phyloP scores from a whole-genome alignment of 2,329 filamentous ascomycete genomes.

The Neurospora crassa region DNA sequence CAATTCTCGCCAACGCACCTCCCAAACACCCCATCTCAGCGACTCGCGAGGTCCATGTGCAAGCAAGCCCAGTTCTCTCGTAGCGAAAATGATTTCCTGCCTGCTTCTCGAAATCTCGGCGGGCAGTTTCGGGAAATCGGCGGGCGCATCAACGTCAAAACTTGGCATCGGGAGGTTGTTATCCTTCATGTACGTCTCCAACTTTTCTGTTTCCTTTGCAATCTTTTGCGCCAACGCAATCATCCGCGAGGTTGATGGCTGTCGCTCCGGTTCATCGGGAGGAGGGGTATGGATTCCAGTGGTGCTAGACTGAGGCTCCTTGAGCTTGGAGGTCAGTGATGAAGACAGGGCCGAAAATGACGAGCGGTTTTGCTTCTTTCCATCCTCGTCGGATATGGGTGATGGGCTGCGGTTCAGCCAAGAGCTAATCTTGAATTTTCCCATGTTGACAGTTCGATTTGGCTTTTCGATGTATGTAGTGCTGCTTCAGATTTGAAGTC shows the following conservation, averaged over 20 bases:
- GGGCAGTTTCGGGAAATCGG: conserved; percentile 38
- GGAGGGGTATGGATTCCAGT: not conserved
- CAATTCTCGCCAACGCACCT: conserved; percentile 27
- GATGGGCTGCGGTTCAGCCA: conserved; percentile 23
- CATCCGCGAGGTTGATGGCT: conserved; percentile 28
- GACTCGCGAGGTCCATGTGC: conserved; percentile 40
- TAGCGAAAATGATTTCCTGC: conserved; percentile 37
- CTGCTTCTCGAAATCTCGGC: conserved; percentile 35
- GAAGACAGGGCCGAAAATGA: conserved; percentile 23
- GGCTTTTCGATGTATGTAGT: not conserved
- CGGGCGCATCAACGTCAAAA: conserved; percentile 34
- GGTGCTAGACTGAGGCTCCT: conserved; percentile 6
- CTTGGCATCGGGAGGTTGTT: conserved; percentile 32
- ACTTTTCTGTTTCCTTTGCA: conserved; percentile 36
- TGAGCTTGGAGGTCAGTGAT: conserved; percentile 14
- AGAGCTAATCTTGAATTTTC: conserved; percentile 26
- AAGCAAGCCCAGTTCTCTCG: conserved; percentile 36
- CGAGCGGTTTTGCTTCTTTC: conserved; percentile 25
- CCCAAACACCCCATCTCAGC: conserved; percentile 44
- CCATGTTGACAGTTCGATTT: conserved; percentile 19
- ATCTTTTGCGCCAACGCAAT: conserved; percentile 38
- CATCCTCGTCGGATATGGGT: conserved; percentile 16
- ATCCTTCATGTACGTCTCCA: conserved; percentile 36
- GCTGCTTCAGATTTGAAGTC: not conserved
- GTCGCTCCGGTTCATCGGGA: conserved; percentile 1